These are phyloP conservation scores for Erythrophleum fordii DNA, from an alignment of 306 rosid species.

Conservation along the genomic window DNA sequence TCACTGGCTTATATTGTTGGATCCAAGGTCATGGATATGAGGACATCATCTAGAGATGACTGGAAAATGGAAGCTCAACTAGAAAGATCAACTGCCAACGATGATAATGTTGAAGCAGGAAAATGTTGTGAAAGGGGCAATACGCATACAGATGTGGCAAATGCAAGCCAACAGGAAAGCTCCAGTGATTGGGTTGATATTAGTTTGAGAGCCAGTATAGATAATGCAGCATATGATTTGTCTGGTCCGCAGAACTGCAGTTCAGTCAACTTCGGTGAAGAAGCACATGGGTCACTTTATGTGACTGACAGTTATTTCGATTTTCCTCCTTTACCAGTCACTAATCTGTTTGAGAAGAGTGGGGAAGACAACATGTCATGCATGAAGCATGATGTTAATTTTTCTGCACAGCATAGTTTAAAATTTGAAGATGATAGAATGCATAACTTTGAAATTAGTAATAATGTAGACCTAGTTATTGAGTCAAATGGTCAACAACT, in stretches of 20 bases:
- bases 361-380: conserved; percentile 48
- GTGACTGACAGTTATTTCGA: conserved; percentile 58
- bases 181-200: conserved; percentile 61
- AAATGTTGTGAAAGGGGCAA: conserved; percentile 49
- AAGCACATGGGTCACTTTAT: conserved; percentile 57
- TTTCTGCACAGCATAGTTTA: conserved; percentile 42
- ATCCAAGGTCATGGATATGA: conserved; percentile 92
- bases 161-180: conserved; percentile 54
- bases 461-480: conserved; percentile 71
- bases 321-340: conserved; percentile 70
- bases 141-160: conserved; percentile 54
- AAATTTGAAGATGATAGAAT: conserved; percentile 65
- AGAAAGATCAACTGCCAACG: conserved; percentile 58
- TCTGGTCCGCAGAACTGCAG: conserved; percentile 51
- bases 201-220: conserved; percentile 64
- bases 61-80: conserved; percentile 44
- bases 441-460: conserved; percentile 77
- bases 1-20: conserved; percentile 92
- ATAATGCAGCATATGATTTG: conserved; percentile 53
- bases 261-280: conserved; percentile 54
- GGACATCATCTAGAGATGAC: conserved; percentile 71
- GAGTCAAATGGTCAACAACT: conserved; percentile 64
- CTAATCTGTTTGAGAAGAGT: conserved; percentile 66
- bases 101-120: conserved; percentile 53
- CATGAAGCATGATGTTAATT: conserved; percentile 42